phyloP scores from a whole-genome alignment of 441 rosid species.

The Adansonia grandidieri region DNA sequence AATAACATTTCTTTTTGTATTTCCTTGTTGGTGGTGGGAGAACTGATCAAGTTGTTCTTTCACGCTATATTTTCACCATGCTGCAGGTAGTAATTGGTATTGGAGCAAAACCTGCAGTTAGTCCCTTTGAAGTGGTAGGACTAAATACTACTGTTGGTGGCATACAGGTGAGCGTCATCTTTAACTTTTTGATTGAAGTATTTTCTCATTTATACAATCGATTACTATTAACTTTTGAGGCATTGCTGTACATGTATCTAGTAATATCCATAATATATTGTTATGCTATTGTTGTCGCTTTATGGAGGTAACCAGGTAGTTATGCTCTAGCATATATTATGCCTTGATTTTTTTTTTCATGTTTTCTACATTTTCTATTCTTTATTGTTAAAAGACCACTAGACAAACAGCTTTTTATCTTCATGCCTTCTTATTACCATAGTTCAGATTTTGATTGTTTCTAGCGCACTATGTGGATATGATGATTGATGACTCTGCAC shows the following conservation, averaged over 20 bases:
- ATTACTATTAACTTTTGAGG: neutral
- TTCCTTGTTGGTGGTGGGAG: neutral
- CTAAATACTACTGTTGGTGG: slow-evolving; percentile 72
- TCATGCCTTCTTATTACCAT: slow-evolving; percentile 8
- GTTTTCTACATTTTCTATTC: neutral
- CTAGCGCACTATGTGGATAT: neutral
- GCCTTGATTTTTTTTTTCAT: neutral
- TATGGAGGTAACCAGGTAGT: neutral
- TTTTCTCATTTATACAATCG: neutral
- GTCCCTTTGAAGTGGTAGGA: slow-evolving; percentile 72
- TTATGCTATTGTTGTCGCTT: slow-evolving; percentile 13
- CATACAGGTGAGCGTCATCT: slow-evolving; percentile 59
- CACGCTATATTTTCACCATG: slow-evolving; percentile 9
- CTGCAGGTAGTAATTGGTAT: slow-evolving; percentile 78
- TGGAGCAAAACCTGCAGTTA: slow-evolving; percentile 83
- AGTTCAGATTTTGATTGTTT: slow-evolving; percentile 17
- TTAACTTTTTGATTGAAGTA: neutral
- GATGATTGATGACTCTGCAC: slow-evolving; percentile 11
- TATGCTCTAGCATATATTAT: neutral
- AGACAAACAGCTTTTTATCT: neutral
- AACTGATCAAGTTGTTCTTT: neutral
- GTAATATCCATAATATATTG: neutral
- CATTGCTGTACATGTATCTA: neutral
- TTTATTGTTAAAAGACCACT: neutral
- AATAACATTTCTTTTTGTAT: slow-evolving; percentile 1